phyloP scores from a whole-genome alignment of 1,139 yeast species.

The Geotrichum citri-aurantii region DNA sequence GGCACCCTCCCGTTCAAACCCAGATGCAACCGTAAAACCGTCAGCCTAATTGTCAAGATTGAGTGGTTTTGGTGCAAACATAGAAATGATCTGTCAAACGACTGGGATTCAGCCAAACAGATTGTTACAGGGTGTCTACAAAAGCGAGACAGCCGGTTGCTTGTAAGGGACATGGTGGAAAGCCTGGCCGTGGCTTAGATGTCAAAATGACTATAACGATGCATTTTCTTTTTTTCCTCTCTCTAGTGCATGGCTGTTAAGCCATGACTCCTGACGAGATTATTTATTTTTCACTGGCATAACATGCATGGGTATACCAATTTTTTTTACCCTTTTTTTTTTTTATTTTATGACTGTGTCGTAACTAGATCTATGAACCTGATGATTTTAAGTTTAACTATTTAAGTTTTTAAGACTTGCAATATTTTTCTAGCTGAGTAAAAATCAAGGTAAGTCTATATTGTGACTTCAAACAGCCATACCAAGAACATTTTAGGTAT shows the following conservation, averaged over 20 bases:
- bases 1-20: conserved; percentile 83
- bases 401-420: too few relatives aligned
- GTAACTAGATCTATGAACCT: not conserved
- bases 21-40: conserved; percentile 54
- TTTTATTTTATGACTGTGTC: not conserved
- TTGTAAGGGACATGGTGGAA: conserved; percentile 36
- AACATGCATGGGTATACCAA: not conserved
- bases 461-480: too few relatives aligned
- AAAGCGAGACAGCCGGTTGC: conserved; percentile 48
- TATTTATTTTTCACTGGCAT: not conserved
- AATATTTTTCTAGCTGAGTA: too few relatives aligned
- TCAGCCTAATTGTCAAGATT: conserved; percentile 85
- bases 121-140: conserved; percentile 51
- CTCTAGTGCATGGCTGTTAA: not conserved
- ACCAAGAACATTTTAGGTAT: too few relatives aligned
- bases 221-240: not conserved
- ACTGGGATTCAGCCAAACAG: conserved; percentile 45
- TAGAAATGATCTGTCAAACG: conserved; percentile 24
- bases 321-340: not conserved
- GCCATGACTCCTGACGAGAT: not conserved
- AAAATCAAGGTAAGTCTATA: not conserved
- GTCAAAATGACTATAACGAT: not conserved
- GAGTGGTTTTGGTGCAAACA: conserved; percentile 75
- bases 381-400: too few relatives aligned
- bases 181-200: not conserved